Percentiles rank a stretch among this genome's conserved stretches.
phyloP scores from a whole-genome alignment of 352 stramenopile genomes.

The Globisporangium emineosum region DNA sequence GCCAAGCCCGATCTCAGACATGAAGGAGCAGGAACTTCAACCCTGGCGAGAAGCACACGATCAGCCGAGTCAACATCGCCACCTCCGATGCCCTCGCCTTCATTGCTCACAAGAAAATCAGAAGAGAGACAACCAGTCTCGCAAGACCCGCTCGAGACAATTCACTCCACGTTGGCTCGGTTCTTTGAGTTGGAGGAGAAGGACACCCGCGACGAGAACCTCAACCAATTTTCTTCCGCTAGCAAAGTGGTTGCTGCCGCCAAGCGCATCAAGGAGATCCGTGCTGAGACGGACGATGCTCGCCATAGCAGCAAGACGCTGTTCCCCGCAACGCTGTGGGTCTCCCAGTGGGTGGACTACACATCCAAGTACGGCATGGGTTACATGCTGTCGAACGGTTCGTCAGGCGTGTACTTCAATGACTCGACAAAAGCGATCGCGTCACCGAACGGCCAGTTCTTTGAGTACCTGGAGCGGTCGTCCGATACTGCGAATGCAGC shows the following conservation, averaged over 20 bases:
- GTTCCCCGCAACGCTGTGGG: constrained; percentile 84
- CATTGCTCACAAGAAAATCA: background rate
- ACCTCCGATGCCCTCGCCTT: background rate
- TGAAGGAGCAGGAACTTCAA: background rate
- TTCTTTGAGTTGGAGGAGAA: constrained; percentile 72
- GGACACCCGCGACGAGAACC: constrained; percentile 27
- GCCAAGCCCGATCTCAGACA: constrained; percentile 7
- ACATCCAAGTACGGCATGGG: constrained; percentile 99
- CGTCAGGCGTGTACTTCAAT: constrained; percentile 97
- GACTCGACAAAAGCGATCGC: constrained; percentile 98
- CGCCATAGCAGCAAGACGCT: constrained; percentile 21
- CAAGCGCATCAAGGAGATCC: constrained; percentile 63
- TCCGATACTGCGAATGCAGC: constrained; percentile 35
- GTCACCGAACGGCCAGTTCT: constrained; percentile 78
- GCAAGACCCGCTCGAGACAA: constrained; percentile 40
- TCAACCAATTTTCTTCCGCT: constrained; percentile 60
- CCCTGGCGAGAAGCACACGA: background rate
- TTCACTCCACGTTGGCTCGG: constrained; percentile 52
- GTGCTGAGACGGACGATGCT: constrained; percentile 36
- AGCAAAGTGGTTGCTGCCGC: constrained; percentile 55
- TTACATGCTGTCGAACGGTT: constrained; percentile 96
- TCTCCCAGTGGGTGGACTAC: constrained; percentile 98
- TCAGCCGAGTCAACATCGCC: constrained; percentile 4
- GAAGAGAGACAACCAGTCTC: constrained; percentile 1
- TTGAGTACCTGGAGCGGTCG: constrained; percentile 95